phyloP scores from a whole-genome alignment of 2,329 filamentous ascomycete genomes.

The Scedosporium apiospermum region DNA sequence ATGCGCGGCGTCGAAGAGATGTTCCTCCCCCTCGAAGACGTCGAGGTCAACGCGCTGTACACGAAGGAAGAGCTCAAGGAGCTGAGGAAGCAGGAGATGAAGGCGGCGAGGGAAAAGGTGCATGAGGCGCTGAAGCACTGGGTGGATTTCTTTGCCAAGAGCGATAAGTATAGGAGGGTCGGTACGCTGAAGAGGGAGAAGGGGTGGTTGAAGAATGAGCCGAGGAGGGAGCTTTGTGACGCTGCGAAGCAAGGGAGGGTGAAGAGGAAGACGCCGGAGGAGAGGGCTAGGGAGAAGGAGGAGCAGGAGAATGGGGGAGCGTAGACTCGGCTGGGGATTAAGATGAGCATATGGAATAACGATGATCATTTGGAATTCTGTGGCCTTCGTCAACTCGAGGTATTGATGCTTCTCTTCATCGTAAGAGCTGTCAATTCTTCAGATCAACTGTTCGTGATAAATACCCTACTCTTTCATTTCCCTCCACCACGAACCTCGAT shows the following conservation, averaged over 20 bases:
- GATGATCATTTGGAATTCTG: too few relatives aligned
- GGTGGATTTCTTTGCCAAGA: conserved; percentile 73
- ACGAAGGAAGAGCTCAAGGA: conserved; percentile 41
- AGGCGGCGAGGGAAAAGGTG: conserved; percentile 55
- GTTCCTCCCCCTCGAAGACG: conserved; percentile 59
- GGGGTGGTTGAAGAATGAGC: conserved; percentile 52
- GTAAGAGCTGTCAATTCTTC: too few relatives aligned
- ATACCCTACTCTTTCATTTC: too few relatives aligned
- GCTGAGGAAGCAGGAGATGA: conserved; percentile 52
- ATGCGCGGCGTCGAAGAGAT: conserved; percentile 80
- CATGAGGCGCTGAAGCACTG: conserved; percentile 65
- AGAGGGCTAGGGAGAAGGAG: conserved; percentile 4
- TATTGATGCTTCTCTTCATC: too few relatives aligned
- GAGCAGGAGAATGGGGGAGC: background rate
- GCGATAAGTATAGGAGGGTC: conserved; percentile 71
- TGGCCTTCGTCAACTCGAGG: too few relatives aligned
- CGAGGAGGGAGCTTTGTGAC: conserved; percentile 58
- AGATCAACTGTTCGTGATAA: too few relatives aligned
- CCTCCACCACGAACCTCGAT: too few relatives aligned
- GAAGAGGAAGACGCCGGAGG: conserved; percentile 46
- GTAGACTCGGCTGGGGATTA: background rate
- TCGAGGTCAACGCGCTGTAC: conserved; percentile 50
- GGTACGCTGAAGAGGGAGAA: conserved; percentile 60
- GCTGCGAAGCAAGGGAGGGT: conserved; percentile 51
- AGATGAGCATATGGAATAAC: background rate